Evolutionary conservation across 495 filamentous ascomycete genomes (phyloP).

Genomic region (Neurospora tetrasperma): DNA sequence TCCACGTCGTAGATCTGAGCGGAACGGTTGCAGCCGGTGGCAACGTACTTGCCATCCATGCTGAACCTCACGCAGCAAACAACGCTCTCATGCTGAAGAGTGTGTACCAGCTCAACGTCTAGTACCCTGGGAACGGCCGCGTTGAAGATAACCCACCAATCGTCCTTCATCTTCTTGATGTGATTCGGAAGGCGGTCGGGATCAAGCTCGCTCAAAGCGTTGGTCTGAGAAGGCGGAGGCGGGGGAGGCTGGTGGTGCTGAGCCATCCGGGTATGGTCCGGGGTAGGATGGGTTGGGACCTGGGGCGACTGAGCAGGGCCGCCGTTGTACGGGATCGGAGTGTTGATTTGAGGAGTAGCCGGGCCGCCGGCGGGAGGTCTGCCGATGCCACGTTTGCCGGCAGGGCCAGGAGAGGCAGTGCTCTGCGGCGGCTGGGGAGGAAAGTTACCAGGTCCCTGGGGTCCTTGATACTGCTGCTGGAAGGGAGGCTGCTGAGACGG

Average conservation of each 20-base stretch:
- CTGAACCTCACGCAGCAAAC: conserved; percentile 90
- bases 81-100: conserved; percentile 74
- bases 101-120: conserved; percentile 83
- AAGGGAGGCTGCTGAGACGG: conserved; percentile 41
- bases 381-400: conserved; percentile 49
- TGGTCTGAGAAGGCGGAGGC: conserved; percentile 46
- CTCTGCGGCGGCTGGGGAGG: conserved; percentile 63
- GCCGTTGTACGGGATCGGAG: conserved; percentile 71
- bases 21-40: conserved; percentile 80
- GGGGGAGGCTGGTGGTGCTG: conserved; percentile 21
- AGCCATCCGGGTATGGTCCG: conserved; percentile 36
- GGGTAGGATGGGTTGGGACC: conserved; percentile 66
- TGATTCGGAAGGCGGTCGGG: conserved; percentile 70
- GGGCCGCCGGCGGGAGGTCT: conserved; percentile 55
- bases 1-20: conserved; percentile 84
- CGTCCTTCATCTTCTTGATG: conserved; percentile 70
- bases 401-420: conserved; percentile 78
- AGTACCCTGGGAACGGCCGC: conserved; percentile 70
- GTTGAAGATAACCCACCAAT: conserved; percentile 91
- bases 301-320: conserved; percentile 67
- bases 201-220: conserved; percentile 80
- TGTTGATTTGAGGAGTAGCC: conserved; percentile 82
- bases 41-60: conserved; percentile 77
- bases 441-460: conserved; percentile 42
- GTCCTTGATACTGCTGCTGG: conserved; percentile 34